Conservation (phyloP, 78 protist genomes). For the Dictyostelium discoideum region DNA sequence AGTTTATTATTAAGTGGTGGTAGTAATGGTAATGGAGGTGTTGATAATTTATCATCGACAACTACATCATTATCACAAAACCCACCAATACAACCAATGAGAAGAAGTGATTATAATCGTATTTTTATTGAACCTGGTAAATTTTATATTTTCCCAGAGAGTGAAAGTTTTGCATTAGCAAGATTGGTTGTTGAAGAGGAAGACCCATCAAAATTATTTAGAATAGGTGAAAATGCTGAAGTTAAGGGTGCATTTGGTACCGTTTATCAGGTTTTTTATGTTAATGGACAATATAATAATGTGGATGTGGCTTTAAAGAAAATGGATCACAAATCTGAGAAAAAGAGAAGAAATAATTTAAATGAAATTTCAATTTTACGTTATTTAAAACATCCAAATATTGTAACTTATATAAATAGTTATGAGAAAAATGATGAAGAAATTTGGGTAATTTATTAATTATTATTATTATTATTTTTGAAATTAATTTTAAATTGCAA, state of each 20-base stretch:
- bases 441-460: conserved; percentile 46
- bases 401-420: conserved; percentile 61
- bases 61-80: background rate
- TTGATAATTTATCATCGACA: background rate
- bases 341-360: conserved; percentile 59
- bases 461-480: background rate
- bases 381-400: conserved; percentile 71
- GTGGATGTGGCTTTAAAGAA: conserved; percentile 55
- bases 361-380: conserved; percentile 61
- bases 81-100: background rate
- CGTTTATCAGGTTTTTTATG: conserved; percentile 42
- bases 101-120: conserved; percentile 52
- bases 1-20: background rate
- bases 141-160: conserved; percentile 44
- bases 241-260: conserved; percentile 70
- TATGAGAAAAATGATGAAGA: conserved; percentile 79
- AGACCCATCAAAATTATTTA: conserved; percentile 64
- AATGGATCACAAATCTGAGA: conserved; percentile 63
- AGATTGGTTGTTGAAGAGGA: conserved; percentile 42
- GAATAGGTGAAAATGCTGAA: conserved; percentile 18
- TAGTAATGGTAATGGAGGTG: background rate
- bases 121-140: conserved; percentile 78
- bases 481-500: background rate
- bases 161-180: conserved; percentile 61
- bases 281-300: conserved; percentile 8